Conservation (phyloP, 164 flowering plant species). For the Liriodendron chinense region DNA sequence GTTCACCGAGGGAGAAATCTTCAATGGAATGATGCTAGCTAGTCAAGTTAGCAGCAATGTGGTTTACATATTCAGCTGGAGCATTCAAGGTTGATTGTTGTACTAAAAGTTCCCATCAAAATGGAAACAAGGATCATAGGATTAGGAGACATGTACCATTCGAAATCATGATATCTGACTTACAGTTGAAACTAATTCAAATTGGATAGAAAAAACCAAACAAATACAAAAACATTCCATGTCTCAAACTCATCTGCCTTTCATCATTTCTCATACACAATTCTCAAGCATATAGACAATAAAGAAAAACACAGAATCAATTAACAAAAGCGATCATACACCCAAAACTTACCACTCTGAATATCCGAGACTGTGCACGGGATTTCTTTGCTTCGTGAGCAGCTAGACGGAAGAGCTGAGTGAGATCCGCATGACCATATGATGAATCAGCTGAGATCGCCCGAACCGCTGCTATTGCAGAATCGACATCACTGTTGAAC, state of each 20-base stretch:
- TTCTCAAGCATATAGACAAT: not conserved
- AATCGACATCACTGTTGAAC: slow-evolving; percentile 74
- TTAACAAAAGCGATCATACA: not conserved
- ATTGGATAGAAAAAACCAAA: too few species aligned
- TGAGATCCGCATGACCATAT: slow-evolving; percentile 71
- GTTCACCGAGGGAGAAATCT: not conserved
- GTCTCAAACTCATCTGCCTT: not conserved
- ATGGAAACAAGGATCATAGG: not conserved
- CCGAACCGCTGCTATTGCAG: slow-evolving; percentile 49
- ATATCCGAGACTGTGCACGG: slow-evolving; percentile 66
- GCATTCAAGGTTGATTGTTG: not conserved
- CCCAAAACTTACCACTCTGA: slow-evolving; percentile 67
- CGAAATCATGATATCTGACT: not conserved
- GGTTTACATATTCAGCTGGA: not conserved
- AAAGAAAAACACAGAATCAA: too few species aligned
- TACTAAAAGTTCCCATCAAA: not conserved
- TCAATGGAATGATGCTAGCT: not conserved
- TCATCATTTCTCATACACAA: not conserved
- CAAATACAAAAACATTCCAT: not conserved
- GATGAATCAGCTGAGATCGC: slow-evolving; percentile 53
- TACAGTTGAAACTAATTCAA: not conserved
- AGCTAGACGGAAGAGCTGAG: slow-evolving; percentile 71
- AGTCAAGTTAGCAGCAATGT: not conserved
- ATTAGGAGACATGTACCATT: not conserved
- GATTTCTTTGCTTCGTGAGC: slow-evolving; percentile 91